Base-by-base conservation (phyloP, 805 yeast genomes). In the Ogataea kodamae region DNA sequence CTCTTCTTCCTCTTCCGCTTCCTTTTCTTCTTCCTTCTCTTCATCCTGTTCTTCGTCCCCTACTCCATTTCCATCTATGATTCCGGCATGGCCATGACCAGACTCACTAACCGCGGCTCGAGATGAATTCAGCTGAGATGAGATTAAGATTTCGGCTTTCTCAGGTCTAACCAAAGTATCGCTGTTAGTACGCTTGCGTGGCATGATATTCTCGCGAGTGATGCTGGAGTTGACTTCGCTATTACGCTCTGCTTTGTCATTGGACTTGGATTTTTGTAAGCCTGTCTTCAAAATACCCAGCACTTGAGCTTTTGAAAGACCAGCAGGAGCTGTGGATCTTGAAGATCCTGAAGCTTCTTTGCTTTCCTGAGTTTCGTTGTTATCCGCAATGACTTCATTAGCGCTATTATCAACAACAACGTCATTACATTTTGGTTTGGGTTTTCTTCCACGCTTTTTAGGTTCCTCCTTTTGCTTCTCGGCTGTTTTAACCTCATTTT, bases 181-280 rank as follows among this genome's bases (percentile, higher is more conserved):
- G 10, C 25, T 30, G 25, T 24, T 20, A 5, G 35, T 30, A 9
- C 46, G 30, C 32, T 45, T 41, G 28, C 50, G 41, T 10, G 32
- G 36, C 2, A 50, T 32, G 16, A 56, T 55, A 30, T 52, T 46
- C 2, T 46, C 38, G 6, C 35, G 22, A 10, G 43, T 45, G 10
- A 56, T 45, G 15, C 53, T 57, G 9, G 59, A 43, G 22, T 47
- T 45, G 13, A 54, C 42, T 27, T 55, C 60, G 17, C 32, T 39
- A 12, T 37, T 47, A 28, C 59, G 47, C 11, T 33, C 26, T 4
- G 58, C 58, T 51, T 40, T 37, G n/a, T 46, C 46, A 16, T 12
- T 25, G 3, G 59, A 55, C 3, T 53, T 48, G 28, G 53, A 52
- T n/a, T 58, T 55, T 22, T 43, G 39, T n/a, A 32, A 26, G 14